Evolutionary conservation across 139 green algal genomes (phyloP).

Genomic region (Chlorella sp.): DNA sequence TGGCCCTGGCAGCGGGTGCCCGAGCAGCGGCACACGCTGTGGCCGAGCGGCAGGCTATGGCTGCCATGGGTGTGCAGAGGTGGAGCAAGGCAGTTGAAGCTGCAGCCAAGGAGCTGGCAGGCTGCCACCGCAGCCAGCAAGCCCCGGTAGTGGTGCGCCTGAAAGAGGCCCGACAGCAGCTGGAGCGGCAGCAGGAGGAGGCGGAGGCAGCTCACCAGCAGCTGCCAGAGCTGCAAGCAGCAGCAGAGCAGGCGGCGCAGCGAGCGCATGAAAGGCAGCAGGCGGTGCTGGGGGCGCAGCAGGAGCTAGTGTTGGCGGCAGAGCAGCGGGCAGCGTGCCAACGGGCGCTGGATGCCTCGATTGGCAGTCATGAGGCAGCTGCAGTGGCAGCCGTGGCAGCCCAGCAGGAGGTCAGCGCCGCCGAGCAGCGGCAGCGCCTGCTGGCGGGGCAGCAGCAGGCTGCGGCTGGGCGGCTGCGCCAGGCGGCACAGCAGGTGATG

Average conservation of each 20-base stretch:
- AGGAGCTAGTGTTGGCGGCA: not conserved
- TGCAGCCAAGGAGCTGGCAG: slow-evolving; percentile 30
- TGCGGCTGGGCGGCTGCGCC: not conserved
- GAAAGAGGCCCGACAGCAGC: slow-evolving; percentile 29
- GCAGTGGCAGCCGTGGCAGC: slow-evolving; percentile 32
- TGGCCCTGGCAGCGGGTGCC: not conserved
- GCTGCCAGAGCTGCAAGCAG: slow-evolving; percentile 1
- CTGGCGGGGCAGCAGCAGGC: slow-evolving; percentile 8
- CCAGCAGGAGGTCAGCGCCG: not conserved
- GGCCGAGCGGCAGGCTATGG: not conserved
- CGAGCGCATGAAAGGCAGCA: slow-evolving; percentile 1
- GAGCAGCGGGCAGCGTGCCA: not conserved
- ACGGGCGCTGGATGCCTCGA: not conserved
- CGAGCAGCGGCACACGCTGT: slow-evolving; percentile 6
- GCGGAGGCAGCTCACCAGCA: not conserved
- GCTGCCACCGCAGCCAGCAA: slow-evolving; percentile 23
- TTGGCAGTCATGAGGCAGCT: slow-evolving; percentile 7
- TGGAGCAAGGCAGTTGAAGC: slow-evolving; percentile 33
- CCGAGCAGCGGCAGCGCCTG: slow-evolving; percentile 23
- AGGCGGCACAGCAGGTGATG: slow-evolving; percentile 3
- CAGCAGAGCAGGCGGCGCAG: not conserved
- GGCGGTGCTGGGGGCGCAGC: not conserved
- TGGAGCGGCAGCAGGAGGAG: slow-evolving; percentile 27
- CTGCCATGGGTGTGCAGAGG: not conserved
- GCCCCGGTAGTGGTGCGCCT: slow-evolving; percentile 12